Base-by-base conservation (phyloP, 306 rosid genomes). In the Cucumis hystrix region DNA sequence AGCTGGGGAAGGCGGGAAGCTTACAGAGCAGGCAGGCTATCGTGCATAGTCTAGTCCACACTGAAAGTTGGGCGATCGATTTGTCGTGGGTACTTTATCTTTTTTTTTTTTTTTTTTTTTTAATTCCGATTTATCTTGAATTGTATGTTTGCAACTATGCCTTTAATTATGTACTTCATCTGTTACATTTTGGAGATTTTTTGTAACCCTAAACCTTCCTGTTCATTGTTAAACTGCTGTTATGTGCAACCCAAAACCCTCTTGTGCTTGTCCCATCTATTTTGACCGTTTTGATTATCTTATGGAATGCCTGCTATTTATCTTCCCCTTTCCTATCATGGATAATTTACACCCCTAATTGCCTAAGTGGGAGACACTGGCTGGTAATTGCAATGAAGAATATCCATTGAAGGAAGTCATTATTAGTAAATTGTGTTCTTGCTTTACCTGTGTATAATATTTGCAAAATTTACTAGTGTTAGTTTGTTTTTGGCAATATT, bases 1-100 rank as follows among this genome's bases (percentile, higher is more conserved):
- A 93, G 88, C 88, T 93, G 25, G 98, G 98, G n/a, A 89, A 83
- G 84, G 98, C 91, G 1, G 98, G 98, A 6, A 91, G 96, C 93
- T 89, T 93, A 85, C 93, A 87, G 86, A 93, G 98, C 77, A 83
- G 98, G 80, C 87, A 82, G 81, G 93, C 96, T 81, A 89, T 93
- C 47, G 89, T 93, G 49, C 98, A 91, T 78, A 91, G 98, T 80
- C 93, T 91, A 62, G 83, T 88, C 67, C 98, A 91, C 79, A 93
- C 84, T 30, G 98, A 93, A 82, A 93, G 98, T 80, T 93, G 97
- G 98, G 98, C 98, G 30, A 83, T 89, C 37, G 98, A 93, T 73
- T 80, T 93, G 85, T 93, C 97, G 61, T 93, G 97, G 98, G 98
- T 92, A 85, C 69, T 75, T 17, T 54, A 11, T 20, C 21, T 39